Evolutionary conservation across 345 rosid genomes (phyloP).

Genomic region (Euphorbia peplus): DNA sequence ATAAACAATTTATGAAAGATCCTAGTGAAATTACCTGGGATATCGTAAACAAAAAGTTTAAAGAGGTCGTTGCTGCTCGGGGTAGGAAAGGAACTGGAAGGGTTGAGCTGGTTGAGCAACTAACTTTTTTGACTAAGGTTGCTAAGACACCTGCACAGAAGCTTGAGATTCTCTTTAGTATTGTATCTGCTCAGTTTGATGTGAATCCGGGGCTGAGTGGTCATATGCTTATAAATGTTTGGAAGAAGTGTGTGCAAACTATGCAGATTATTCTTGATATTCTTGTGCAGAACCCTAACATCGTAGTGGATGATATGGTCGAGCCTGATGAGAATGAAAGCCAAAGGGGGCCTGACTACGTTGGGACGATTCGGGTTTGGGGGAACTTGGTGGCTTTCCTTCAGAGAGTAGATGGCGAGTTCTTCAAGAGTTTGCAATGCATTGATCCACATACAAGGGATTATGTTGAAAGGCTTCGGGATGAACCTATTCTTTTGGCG

Average conservation of each 20-base stretch:
- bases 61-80: constrained; percentile 87
- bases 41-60: constrained; percentile 80
- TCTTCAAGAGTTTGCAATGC: constrained; percentile 92
- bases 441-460: constrained; percentile 95
- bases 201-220: constrained; percentile 93
- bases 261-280: constrained; percentile 78
- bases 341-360: constrained; percentile 60
- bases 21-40: constrained; percentile 95
- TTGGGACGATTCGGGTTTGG: constrained; percentile 75
- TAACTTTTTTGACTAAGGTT: constrained; percentile 79
- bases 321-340: constrained; percentile 92
- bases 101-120: constrained; percentile 95
- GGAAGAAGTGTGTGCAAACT: constrained; percentile 89
- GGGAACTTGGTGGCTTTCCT: constrained; percentile 87
- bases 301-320: constrained; percentile 67
- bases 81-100: constrained; percentile 96
- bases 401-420: constrained; percentile 82
- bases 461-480: constrained; percentile 79
- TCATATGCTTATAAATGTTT: constrained; percentile 91
- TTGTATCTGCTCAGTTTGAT: constrained; percentile 92
- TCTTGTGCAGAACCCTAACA: constrained; percentile 63
- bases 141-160: constrained; percentile 99
- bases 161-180: constrained; percentile 84
- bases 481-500: constrained; percentile 77
- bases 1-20: constrained; percentile 64